A percentile compares a stretch with the other conserved stretches of the same genome.
These are phyloP conservation scores for Paecilomyces formosus DNA, from an alignment of 2,329 filamentous ascomycete species.

Conservation along the genomic window DNA sequence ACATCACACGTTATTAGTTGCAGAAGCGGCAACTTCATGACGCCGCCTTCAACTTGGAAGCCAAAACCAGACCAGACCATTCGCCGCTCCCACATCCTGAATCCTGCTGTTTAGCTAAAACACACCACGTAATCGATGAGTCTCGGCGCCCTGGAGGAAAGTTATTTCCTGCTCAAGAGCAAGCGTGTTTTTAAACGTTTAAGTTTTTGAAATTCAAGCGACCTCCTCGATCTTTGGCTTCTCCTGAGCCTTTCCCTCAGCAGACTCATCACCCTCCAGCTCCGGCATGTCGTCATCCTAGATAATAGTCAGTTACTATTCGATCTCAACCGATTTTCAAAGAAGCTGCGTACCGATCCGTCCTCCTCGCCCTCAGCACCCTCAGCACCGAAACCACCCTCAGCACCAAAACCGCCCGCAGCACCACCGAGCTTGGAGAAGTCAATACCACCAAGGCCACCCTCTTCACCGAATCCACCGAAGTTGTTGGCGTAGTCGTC, in stretches of 20 bases:
- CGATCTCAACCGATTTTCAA: not conserved
- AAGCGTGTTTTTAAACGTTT: not conserved
- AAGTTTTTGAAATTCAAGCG: slow-evolving; percentile 5
- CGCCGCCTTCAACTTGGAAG: not conserved
- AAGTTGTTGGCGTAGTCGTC: slow-evolving; percentile 57
- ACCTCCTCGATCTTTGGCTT: slow-evolving; percentile 35
- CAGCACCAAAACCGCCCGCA: not conserved
- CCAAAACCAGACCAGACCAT: not conserved
- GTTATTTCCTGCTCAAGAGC: not conserved
- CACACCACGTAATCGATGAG: not conserved
- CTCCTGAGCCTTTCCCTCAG: slow-evolving; percentile 34
- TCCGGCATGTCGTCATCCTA: slow-evolving; percentile 80
- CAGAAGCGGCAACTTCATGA: not conserved
- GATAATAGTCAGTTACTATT: slow-evolving; percentile 4
- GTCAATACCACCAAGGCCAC: slow-evolving; percentile 80
- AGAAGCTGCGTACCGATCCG: slow-evolving; percentile 16
- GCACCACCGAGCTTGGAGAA: slow-evolving; percentile 81
- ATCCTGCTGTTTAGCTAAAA: not conserved
- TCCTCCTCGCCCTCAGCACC: slow-evolving; percentile 30
- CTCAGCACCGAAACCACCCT: slow-evolving; percentile 17
- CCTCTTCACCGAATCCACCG: slow-evolving; percentile 50
- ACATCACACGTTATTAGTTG: not conserved
- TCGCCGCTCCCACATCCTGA: not conserved
- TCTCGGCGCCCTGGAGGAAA: not conserved
- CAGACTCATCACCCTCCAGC: slow-evolving; percentile 58